Evolutionary conservation across 148 eudicot genomes (phyloP).

Genomic region (Diospyros lotus): DNA sequence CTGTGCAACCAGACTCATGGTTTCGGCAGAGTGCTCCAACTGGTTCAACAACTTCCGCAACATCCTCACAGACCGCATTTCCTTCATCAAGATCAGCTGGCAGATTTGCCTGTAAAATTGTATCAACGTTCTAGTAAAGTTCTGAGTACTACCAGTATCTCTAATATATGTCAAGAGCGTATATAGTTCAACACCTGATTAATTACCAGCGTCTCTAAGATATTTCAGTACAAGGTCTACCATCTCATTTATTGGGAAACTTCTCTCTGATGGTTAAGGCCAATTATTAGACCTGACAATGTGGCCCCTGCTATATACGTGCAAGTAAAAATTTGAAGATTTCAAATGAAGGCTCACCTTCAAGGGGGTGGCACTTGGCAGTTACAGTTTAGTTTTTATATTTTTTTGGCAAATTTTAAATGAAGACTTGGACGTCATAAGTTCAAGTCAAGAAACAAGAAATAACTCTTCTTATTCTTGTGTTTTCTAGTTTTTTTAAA

Average conservation of each 20-base stretch:
- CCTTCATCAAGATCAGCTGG: conserved; percentile 19
- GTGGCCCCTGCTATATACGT: no score
- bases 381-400: no score
- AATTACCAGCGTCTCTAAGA: not conserved
- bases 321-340: no score
- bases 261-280: not conserved
- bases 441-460: no score
- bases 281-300: no score
- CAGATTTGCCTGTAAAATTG: conserved; percentile 15
- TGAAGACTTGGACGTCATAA: no score
- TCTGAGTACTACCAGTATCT: no score
- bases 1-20: conserved; percentile 30
- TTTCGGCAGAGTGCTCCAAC: conserved; percentile 31
- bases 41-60: conserved; percentile 27
- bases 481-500: no score
- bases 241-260: not conserved
- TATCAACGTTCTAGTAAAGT: conserved; percentile 9
- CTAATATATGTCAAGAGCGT: conserved; percentile 14
- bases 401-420: no score
- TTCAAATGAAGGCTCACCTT: no score
- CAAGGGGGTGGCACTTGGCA: no score
- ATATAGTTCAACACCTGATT: not conserved
- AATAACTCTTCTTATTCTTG: no score
- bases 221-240: not conserved
- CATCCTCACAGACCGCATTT: conserved; percentile 22